These are phyloP conservation scores for Colletotrichum simmondsii DNA, from an alignment of 2,329 filamentous ascomycete species.

Conservation along the genomic window DNA sequence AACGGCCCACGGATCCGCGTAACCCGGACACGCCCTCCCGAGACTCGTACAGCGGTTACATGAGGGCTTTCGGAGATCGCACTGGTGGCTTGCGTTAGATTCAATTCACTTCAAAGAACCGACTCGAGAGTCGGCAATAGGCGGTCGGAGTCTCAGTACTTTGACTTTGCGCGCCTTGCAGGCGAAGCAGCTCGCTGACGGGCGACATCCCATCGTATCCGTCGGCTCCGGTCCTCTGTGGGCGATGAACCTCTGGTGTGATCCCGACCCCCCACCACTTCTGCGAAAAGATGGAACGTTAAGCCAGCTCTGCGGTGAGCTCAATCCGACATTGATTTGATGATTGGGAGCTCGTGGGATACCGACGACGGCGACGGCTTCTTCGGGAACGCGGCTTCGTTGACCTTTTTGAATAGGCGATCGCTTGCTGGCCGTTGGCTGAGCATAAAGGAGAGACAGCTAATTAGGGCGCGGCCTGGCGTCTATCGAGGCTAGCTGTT, in stretches of 20 bases:
- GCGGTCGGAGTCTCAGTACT: neutral
- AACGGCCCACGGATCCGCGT: constrained; percentile 50
- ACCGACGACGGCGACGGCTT: neutral
- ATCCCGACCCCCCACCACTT: neutral
- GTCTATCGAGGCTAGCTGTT: neutral
- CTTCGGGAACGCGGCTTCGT: neutral
- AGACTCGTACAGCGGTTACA: constrained; percentile 53
- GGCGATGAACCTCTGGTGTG: neutral
- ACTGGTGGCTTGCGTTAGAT: constrained; percentile 39
- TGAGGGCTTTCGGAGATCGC: constrained; percentile 49
- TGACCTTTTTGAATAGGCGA: neutral
- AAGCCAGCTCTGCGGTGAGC: neutral
- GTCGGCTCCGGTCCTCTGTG: neutral
- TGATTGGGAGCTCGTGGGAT: neutral
- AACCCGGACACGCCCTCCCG: constrained; percentile 52
- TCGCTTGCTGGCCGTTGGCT: neutral
- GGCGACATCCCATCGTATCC: constrained; percentile 33
- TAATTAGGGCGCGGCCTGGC: neutral
- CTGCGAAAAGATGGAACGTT: neutral
- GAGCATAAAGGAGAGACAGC: neutral
- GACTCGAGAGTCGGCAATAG: neutral
- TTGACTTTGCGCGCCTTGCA: constrained; percentile 28
- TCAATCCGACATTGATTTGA: neutral
- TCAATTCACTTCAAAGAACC: neutral
- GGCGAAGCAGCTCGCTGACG: constrained; percentile 22